phyloP scores from a whole-genome alignment of 805 yeast genomes.

The Sugiyamaella lignohabitans region DNA sequence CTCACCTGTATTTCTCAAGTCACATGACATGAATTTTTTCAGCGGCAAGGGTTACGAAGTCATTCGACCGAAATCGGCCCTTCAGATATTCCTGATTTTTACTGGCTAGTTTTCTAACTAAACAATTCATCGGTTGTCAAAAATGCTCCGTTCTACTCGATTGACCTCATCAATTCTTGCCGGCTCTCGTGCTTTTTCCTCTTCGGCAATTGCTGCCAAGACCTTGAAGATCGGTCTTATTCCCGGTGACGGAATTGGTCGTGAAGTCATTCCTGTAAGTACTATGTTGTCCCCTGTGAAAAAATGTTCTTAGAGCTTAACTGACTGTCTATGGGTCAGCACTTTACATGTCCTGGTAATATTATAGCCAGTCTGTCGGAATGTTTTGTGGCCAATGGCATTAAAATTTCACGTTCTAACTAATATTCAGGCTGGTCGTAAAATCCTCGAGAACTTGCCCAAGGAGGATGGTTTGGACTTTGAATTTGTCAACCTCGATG shows the following conservation, averaged over 20 bases:
- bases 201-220: neutral
- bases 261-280: constrained; percentile 78
- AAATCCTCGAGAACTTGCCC: constrained; percentile 76
- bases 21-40: no score
- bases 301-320: neutral
- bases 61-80: no score
- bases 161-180: neutral
- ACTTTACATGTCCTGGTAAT: neutral
- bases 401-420: no score
- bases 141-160: neutral
- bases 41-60: no score
- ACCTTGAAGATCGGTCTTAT: constrained; percentile 47
- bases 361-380: neutral
- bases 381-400: no score
- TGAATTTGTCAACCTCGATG: constrained; percentile 80
- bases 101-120: no score
- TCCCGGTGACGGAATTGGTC: constrained; percentile 98
- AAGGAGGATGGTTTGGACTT: constrained; percentile 63
- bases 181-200: neutral
- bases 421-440: constrained; percentile 58
- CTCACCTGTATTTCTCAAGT: no score
- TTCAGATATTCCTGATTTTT: no score
- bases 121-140: no score
- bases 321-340: neutral
- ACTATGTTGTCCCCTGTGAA: constrained; percentile 28